These are phyloP conservation scores for Aspergillus udagawae DNA, from an alignment of 2,329 filamentous ascomycete species.

Conservation along the genomic window DNA sequence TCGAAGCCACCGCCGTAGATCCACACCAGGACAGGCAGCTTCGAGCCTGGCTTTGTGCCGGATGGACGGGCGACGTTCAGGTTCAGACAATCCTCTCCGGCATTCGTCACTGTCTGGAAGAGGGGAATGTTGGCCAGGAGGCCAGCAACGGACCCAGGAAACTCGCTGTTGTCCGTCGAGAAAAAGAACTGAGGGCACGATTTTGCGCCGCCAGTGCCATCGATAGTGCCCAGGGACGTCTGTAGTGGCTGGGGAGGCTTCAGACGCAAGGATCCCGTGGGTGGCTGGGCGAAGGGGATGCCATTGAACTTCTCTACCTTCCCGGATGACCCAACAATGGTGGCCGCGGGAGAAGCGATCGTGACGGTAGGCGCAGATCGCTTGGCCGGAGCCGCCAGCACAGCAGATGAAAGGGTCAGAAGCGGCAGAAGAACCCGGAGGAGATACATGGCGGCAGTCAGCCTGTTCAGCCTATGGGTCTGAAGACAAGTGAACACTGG, in stretches of 20 bases:
- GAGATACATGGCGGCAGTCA: conserved; percentile 5
- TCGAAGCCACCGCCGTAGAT: conserved; percentile 61
- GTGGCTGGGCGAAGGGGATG: conserved; percentile 71
- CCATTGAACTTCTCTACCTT: conserved; percentile 66
- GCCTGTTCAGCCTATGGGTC: neutral
- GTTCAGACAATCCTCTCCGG: conserved; percentile 62
- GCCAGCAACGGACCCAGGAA: conserved; percentile 46
- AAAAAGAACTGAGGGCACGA: conserved; percentile 71
- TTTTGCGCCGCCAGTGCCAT: conserved; percentile 55
- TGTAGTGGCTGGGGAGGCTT: conserved; percentile 63
- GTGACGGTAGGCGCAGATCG: conserved; percentile 50
- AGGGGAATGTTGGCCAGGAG: conserved; percentile 54
- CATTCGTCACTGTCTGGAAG: conserved; percentile 52
- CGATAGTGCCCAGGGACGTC: conserved; percentile 55
- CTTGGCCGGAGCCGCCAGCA: conserved; percentile 24
- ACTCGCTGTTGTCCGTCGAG: conserved; percentile 44
- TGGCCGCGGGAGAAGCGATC: conserved; percentile 50
- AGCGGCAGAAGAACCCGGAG: conserved; percentile 4
- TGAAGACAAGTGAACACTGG: neutral
- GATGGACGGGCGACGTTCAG: conserved; percentile 58
- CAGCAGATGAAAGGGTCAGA: conserved; percentile 8
- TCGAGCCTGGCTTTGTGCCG: conserved; percentile 51
- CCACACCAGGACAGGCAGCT: conserved; percentile 66
- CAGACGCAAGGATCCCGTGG: conserved; percentile 62
- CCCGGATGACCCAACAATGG: conserved; percentile 41